Base-by-base conservation (phyloP, 176 grass and related monocot genomes). In the Areca catechu region DNA sequence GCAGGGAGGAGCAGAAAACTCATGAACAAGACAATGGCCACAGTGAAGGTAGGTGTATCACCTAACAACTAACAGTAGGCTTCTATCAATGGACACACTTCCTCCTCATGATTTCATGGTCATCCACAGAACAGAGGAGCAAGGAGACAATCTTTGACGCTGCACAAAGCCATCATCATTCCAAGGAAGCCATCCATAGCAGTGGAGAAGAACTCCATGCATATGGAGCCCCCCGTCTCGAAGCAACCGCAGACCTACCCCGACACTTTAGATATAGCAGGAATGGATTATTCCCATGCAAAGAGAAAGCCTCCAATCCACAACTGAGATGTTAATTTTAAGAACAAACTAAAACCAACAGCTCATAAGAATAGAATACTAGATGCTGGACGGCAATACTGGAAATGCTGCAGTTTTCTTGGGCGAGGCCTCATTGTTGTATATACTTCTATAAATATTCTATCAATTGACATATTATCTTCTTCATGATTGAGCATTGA, bases 271-370 rank as follows among this genome's bases (percentile, higher is more conserved):
- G 93, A 98, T 66, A 83, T 98, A 61, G 87, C 83, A 50, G 93
- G 84, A 16, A 92, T 98, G 93, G 93, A 98, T 62, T 98, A 98
- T 71, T 85, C 88, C 21, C 93, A 87, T n/a, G 93, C 93, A 7
- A 73, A 53, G 59, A 85, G 78, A 74, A 98, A 80, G 81, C 76
- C 93, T 19, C 93, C 93, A 20, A 98, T 98, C 69, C 93, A 98
- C 81, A 98, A 98, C 73, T 98, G 65, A 87, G 21, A 7, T 14
- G 24, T 19, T 16, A 67, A 28, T 15, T n/a, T n/a, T n/a, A 37
- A n/a, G 23, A 23, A 50, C 19, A 56, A 49, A 20, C 4, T 23
- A 71, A 57, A 20, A 43, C 65, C 49, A 24, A 72, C n/a, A 62
- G n/a, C 24, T 72, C 54, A 71, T 50, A 25, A 34, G 19, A 79